Evolutionary conservation across 2,329 filamentous ascomycete genomes (phyloP).

Genomic region (Didymella exigua): DNA sequence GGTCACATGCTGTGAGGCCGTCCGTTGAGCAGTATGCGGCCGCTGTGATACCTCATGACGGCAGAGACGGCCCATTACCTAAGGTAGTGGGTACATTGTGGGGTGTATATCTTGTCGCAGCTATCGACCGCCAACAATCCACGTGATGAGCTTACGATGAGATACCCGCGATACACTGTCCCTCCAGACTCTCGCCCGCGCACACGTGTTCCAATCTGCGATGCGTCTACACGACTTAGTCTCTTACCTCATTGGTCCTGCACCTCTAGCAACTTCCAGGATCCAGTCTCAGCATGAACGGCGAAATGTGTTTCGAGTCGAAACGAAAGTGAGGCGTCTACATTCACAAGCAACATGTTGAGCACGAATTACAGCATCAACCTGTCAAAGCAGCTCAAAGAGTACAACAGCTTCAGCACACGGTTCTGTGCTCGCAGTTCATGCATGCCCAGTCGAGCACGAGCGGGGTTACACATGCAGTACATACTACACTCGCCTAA

Average conservation of each 20-base stretch:
- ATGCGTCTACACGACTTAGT: neutral
- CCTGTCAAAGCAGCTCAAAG: neutral
- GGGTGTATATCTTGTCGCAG: neutral
- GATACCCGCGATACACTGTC: neutral
- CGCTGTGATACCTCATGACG: neutral
- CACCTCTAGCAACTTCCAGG: neutral
- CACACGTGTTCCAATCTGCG: neutral
- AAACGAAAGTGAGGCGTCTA: neutral
- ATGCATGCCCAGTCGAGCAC: constrained; percentile 10
- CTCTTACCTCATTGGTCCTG: neutral
- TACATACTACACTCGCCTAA: constrained; percentile 7
- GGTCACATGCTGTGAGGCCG: neutral
- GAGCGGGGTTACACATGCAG: constrained; percentile 19
- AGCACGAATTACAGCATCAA: too few species aligned
- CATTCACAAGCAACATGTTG: neutral
- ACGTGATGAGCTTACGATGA: constrained; percentile 6
- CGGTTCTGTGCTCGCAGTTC: neutral
- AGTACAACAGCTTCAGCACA: neutral
- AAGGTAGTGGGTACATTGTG: neutral
- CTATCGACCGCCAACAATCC: neutral
- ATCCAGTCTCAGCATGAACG: neutral
- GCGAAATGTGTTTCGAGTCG: neutral
- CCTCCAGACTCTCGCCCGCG: neutral
- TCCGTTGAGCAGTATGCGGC: neutral
- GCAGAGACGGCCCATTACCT: neutral